phyloP scores from a whole-genome alignment of 2,329 filamentous ascomycete species.

The Exophiala mesophila region DNA sequence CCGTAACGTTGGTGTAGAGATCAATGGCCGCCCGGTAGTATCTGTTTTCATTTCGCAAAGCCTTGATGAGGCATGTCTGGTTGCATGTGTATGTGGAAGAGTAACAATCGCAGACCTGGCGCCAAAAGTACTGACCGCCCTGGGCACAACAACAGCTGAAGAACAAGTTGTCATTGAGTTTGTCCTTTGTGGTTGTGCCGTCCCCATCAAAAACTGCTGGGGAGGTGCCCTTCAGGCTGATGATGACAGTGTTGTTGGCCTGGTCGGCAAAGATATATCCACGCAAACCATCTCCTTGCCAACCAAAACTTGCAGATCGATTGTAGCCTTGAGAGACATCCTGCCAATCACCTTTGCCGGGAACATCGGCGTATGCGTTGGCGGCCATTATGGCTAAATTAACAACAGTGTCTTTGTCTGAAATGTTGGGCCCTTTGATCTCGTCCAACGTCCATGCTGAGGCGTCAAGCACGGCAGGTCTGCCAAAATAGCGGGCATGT shows the following conservation, averaged over 20 bases:
- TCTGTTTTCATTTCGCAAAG: slow-evolving; percentile 73
- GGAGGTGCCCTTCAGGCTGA: slow-evolving; percentile 87
- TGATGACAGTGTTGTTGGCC: slow-evolving; percentile 78
- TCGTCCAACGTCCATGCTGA: slow-evolving; percentile 81
- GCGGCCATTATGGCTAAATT: slow-evolving; percentile 83
- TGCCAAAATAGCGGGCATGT: slow-evolving; percentile 63
- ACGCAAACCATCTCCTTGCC: slow-evolving; percentile 81
- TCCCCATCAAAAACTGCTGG: slow-evolving; percentile 93
- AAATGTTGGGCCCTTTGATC: slow-evolving; percentile 71
- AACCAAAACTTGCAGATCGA: slow-evolving; percentile 83
- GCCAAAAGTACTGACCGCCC: slow-evolving; percentile 84
- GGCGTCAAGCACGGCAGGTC: slow-evolving; percentile 61
- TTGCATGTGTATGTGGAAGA: slow-evolving; percentile 85
- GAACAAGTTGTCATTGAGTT: slow-evolving; percentile 95
- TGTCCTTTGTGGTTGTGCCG: slow-evolving; percentile 94
- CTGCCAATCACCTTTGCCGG: slow-evolving; percentile 72
- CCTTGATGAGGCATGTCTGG: slow-evolving; percentile 75
- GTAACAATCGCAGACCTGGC: slow-evolving; percentile 89
- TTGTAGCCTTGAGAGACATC: slow-evolving; percentile 77
- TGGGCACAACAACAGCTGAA: slow-evolving; percentile 97
- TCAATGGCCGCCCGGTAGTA: slow-evolving; percentile 89
- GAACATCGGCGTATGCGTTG: slow-evolving; percentile 77
- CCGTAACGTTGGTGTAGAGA: slow-evolving; percentile 87
- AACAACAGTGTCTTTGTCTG: slow-evolving; percentile 77
- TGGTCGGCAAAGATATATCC: slow-evolving; percentile 91